Base-by-base conservation (phyloP, 2,329 filamentous ascomycete genomes). In the Phoma sp. region DNA sequence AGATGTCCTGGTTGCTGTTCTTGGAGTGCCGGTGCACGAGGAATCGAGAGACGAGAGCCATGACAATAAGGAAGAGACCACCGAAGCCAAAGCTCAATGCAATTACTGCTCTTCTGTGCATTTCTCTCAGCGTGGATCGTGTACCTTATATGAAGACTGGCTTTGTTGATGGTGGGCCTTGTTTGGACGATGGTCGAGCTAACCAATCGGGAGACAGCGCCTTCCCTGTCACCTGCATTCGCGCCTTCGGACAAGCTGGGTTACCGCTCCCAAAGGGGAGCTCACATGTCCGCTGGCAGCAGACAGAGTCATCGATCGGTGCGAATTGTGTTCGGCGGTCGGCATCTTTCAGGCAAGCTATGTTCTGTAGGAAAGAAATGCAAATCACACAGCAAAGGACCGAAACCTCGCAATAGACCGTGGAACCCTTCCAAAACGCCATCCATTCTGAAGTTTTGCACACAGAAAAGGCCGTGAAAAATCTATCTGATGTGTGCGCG, bases 171-270 rank as follows among this genome's bases (percentile, higher is more conserved):
- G 37, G 55, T 61, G 55, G 53, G 59, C 57, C 58, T 45, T 51
- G 48, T 48, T 38, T 41, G 13, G 43, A 40, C 52, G 45, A 48
- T 56, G 47, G 54, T 55, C 50, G 45, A 27, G 43, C 50, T 43
- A 49, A 44, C 68, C 64, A 69, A 70, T 70, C 68, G 68, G 68
- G 68, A 50, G 38, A 57, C 60, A 58, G 59, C 68, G 68, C 69
- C 61, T 39, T 50, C 60, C 61, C 44, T 56, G 55, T 59, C 53
- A 56, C 52, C 44, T 47, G 45, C 31, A 32, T 49, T 52, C 51
- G 55, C 58, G 33, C 48, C 57, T 55, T 62, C 61, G 57, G 60
- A 56, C 57, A 44, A 60, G 43, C 53, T 58, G 56, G 48, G 59
- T 43, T 45, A 53, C 61, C 59, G 58, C 61, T 61, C 57, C 54